Base-by-base conservation (phyloP, 2,329 filamentous ascomycete species). In the Aspergillus fumigatus region DNA sequence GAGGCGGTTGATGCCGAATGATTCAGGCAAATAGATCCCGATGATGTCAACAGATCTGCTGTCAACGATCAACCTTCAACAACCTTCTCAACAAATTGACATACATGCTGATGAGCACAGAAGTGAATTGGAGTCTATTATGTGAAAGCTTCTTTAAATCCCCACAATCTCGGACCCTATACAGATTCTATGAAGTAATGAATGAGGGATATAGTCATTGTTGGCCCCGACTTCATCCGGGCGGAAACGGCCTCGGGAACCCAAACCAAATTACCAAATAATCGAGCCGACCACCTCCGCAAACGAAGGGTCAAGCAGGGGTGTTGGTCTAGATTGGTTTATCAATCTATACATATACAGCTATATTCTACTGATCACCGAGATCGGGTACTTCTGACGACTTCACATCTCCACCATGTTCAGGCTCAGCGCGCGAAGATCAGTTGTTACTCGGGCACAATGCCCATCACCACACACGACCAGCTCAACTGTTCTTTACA, bases 191-290 rank as follows among this genome's bases (percentile, higher is more conserved):
- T 23, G 4, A 26, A 47, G 43, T 14, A 47, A 47, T 47, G 23
- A 19, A 25, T 47, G 19, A 23, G 19, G 55, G 50, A 50, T 52
- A 58, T 47, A 7, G 25, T 50, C 48, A 51, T 54, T 58, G 48
- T 41, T 55, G 32, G 52, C 56, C 59, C 68, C 68, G 67, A 67
- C 52, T 63, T 64, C 63, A 65, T 58, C 68, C 67, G 67, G 59
- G 51, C 53, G 57, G 61, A 60, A 51, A n/a, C 40, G 52, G 48
- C 60, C 59, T 63, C 62, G 65, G 62, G 51, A 55, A 64, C 56
- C 54, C 43, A 47, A n/a, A n/a, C n/a, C n/a, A n/a, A n/a, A n/a
- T n/a, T n/a, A 25, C 43, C 43, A 11, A 23, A 14, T 5, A 43
- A 11, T 14, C 10, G 11, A 26, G 43, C 21, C 43, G 43, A 47